Evolutionary conservation across 805 yeast genomes (phyloP).

Genomic region (Torulaspora delbrueckii): DNA sequence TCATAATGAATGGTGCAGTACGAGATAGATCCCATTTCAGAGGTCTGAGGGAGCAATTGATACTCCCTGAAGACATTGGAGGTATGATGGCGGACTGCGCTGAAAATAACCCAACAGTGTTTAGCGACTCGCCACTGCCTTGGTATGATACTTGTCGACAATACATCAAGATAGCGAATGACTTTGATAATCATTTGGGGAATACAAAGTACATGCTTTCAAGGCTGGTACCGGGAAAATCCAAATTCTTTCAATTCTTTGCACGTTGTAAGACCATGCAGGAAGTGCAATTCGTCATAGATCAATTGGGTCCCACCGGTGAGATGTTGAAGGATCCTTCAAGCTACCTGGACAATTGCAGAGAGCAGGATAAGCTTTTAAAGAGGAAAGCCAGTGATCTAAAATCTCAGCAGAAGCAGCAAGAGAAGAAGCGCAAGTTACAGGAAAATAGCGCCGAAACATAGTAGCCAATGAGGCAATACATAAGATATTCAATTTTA

Average conservation of each 20-base stretch:
- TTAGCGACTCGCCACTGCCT: conserved; percentile 40
- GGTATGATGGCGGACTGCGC: conserved; percentile 94
- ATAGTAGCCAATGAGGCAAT: background rate
- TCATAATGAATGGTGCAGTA: conserved; percentile 80
- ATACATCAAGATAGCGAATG: conserved; percentile 48
- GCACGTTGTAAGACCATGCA: conserved; percentile 52
- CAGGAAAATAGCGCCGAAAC: background rate
- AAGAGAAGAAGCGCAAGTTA: conserved; percentile 9
- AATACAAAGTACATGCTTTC: conserved; percentile 79
- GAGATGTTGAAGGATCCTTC: conserved; percentile 21
- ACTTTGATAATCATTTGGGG: conserved; percentile 57
- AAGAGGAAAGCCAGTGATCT: conserved; percentile 14
- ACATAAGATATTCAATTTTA: background rate
- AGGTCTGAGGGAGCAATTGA: conserved; percentile 47
- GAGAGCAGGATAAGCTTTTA: conserved; percentile 16
- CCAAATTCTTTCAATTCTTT: conserved; percentile 52
- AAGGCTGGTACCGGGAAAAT: conserved; percentile 75
- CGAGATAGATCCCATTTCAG: conserved; percentile 49
- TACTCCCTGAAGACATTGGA: conserved; percentile 54
- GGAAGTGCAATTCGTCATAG: conserved; percentile 38
- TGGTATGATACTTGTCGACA: conserved; percentile 57
- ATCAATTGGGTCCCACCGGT: conserved; percentile 21
- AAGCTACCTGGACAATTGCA: conserved; percentile 14
- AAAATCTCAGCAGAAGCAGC: conserved; percentile 16
- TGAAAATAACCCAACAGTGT: conserved; percentile 79